These are phyloP conservation scores for Clitocybe nebularis DNA, from an alignment of 1,284 basidiomycete genomes.

Conservation along the genomic window DNA sequence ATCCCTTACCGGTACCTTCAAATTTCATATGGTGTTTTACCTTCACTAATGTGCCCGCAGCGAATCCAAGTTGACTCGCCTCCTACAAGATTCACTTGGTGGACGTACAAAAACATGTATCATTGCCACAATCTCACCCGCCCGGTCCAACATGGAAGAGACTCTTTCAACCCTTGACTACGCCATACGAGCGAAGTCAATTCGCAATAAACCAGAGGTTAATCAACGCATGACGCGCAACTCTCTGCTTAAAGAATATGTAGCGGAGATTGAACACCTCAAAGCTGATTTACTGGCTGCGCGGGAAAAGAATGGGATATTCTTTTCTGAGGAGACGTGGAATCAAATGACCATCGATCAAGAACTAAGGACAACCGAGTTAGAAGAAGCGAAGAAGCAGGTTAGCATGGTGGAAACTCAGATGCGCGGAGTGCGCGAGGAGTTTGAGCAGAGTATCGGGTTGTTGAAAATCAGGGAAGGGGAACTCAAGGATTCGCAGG, in stretches of 20 bases:
- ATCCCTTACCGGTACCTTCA: conserved; percentile 85
- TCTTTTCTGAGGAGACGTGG: conserved; percentile 88
- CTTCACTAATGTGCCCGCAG: conserved; percentile 30
- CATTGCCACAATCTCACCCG: conserved; percentile 93
- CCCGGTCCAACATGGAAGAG: conserved; percentile 92
- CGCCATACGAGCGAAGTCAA: conserved; percentile 93
- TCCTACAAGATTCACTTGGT: conserved; percentile 98
- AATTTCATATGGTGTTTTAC: not conserved
- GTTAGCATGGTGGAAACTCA: conserved; percentile 83
- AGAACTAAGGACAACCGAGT: conserved; percentile 70
- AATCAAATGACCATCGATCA: conserved; percentile 76
- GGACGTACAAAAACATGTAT: conserved; percentile 98
- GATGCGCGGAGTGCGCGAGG: conserved; percentile 75
- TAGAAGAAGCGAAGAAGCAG: conserved; percentile 78
- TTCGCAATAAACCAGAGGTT: conserved; percentile 93
- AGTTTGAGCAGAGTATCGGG: conserved; percentile 85
- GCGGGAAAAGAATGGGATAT: conserved; percentile 93
- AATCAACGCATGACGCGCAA: conserved; percentile 95
- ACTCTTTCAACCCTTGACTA: conserved; percentile 98
- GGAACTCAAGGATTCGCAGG: conserved; percentile 68
- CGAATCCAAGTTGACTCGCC: conserved; percentile 92
- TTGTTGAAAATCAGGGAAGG: conserved; percentile 71
- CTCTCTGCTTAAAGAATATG: conserved; percentile 90
- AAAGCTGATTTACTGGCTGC: conserved; percentile 89
- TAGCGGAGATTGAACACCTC: conserved; percentile 92